Evolutionary conservation across 768 basidiomycete species (phyloP).

Genomic region (Mycena floridula): DNA sequence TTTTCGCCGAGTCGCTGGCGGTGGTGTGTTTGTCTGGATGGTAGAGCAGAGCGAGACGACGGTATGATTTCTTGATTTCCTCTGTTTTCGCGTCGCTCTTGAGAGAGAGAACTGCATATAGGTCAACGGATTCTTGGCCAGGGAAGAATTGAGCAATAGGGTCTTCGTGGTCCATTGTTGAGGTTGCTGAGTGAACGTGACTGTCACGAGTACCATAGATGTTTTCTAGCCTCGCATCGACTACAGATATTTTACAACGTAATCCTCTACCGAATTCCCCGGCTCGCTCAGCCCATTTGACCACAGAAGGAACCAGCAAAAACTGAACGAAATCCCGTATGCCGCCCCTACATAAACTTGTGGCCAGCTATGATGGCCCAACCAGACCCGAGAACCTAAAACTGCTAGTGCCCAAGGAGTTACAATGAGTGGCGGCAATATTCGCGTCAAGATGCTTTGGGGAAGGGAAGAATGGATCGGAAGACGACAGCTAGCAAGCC

Average conservation of each 20-base stretch:
- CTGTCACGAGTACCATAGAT: no score
- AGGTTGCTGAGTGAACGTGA: slow-evolving; percentile 10
- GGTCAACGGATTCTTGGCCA: slow-evolving; percentile 61
- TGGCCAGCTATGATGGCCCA: slow-evolving; percentile 69
- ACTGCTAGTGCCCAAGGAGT: slow-evolving; percentile 52
- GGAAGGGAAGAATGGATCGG: slow-evolving; percentile 55
- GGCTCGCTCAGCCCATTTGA: slow-evolving; percentile 22
- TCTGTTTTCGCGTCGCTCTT: slow-evolving; percentile 47
- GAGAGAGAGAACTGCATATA: slow-evolving; percentile 71
- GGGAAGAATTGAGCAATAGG: slow-evolving; percentile 76
- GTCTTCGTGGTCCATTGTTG: slow-evolving; percentile 63
- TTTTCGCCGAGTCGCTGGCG: slow-evolving; percentile 52
- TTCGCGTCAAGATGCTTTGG: slow-evolving; percentile 27
- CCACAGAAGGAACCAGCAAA: slow-evolving; percentile 58
- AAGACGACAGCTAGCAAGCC: slow-evolving; percentile 50
- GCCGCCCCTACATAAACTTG: slow-evolving; percentile 58
- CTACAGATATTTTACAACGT: slow-evolving; percentile 4
- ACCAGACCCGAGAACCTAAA: slow-evolving; percentile 61
- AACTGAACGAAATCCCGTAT: slow-evolving; percentile 49
- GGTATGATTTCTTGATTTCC: slow-evolving; percentile 80
- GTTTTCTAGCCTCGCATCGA: no score
- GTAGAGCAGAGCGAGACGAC: slow-evolving; percentile 69
- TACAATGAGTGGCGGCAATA: slow-evolving; percentile 37
- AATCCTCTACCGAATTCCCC: slow-evolving; percentile 13
- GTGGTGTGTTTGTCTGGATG: slow-evolving; percentile 89